Evolutionary conservation across 2,329 filamentous ascomycete genomes (phyloP), one percentile per base, ranked within the genome.

Genomic region (Westerdykella ornata): DNA sequence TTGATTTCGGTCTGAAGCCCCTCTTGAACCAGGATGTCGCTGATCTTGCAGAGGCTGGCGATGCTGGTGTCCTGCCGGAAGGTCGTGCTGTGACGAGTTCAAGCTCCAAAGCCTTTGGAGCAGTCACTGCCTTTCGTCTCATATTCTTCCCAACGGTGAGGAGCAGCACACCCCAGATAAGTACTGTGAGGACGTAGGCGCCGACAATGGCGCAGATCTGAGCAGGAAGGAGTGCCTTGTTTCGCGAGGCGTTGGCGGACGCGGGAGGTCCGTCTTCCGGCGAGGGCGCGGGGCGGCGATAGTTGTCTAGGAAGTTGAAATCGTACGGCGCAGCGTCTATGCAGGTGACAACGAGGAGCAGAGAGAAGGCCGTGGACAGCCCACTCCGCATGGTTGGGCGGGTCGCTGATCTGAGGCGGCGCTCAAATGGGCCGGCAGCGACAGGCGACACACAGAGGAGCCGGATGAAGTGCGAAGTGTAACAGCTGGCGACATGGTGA

Each of bases 161-260:
- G n/a, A 75, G 62, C 41, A 72, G 69, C 26, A 79, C 71, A 54
- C 86, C 82, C 55, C 92, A 79, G 55, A 92, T 66, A 56, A 88
- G 73, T 59, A 94, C 75, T 28, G 81, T 85, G 46, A 87, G 65
- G 44, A 89, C 75, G 78, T 96, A 96, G 44, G 85, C 82, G 46
- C 82, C 88, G 44, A 90, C 76, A 45, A 97, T 85, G 51, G 82
- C 87, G 49, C 85, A 84, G 53, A 96, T 82, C 66, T 96, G 84
- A 44, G 80, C 82, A 14, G 88, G 87, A 16, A 96, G 77, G 42
- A 84, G 79, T 14, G 74, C 68, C 48, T 48, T 59, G 52, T 66
- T 52, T 52, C 57, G 52, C 18, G 53, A 46, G 14, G 60, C 60
- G 55, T 59, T 37, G 28, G 46, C 42, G 8, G 62, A 54, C 30